phyloP scores from a whole-genome alignment of 345 rosid genomes.

The Physaria fendleri region DNA sequence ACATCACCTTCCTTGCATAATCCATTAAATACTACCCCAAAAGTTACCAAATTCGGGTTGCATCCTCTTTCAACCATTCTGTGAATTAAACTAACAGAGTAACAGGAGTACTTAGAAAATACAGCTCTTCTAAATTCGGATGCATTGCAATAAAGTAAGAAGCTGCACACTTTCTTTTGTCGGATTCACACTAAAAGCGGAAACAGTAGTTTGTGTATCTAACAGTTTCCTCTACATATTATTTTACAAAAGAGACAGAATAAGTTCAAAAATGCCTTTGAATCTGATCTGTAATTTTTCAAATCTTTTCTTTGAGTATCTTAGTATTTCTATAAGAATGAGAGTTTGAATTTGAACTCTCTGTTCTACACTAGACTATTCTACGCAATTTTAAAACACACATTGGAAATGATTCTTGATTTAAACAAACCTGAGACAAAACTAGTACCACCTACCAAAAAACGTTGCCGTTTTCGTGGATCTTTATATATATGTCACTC shows the following conservation, averaged over 20 bases:
- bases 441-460: slow-evolving; percentile 18
- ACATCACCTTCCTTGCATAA: too few species aligned
- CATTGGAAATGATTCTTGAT: slow-evolving; percentile 7
- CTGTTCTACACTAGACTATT: too few species aligned
- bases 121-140: slow-evolving; percentile 64
- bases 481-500: not conserved
- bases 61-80: too few species aligned
- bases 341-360: slow-evolving; percentile 2
- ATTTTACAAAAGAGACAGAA: slow-evolving; percentile 12
- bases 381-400: not conserved
- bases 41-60: too few species aligned
- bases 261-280: slow-evolving; percentile 4
- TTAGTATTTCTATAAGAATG: slow-evolving; percentile 24
- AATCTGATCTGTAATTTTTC: not conserved
- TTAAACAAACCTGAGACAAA: slow-evolving; percentile 8
- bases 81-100: slow-evolving; percentile 64
- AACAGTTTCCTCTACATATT: slow-evolving; percentile 20
- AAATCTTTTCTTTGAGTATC: slow-evolving; percentile 5
- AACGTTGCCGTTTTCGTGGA: slow-evolving; percentile 1
- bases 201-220: slow-evolving; percentile 12
- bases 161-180: slow-evolving; percentile 53
- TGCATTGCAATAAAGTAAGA: slow-evolving; percentile 57
- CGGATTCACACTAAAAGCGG: slow-evolving; percentile 18
- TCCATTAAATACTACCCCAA: too few species aligned
- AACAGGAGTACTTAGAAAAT: slow-evolving; percentile 81